Conservation (phyloP, 208 protist genomes). For the Trichomonas gallinae region DNA sequence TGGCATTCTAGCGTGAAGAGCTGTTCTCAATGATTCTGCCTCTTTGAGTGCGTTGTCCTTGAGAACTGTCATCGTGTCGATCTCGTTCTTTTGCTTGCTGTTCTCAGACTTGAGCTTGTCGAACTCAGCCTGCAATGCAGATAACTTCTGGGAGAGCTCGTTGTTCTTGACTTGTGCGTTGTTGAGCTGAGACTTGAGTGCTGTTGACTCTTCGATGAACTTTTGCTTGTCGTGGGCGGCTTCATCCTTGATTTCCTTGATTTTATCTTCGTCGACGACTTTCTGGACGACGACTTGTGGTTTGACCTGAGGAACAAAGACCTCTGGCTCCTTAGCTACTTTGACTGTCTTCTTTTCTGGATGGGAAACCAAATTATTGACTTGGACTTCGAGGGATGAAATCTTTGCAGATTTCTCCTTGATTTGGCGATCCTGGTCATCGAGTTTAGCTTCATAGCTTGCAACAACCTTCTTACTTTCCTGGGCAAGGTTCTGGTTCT, state of each 20-base stretch:
- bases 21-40: not conserved
- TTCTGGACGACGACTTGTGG: not conserved
- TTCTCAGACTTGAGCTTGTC: not conserved
- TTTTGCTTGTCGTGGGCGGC: not conserved
- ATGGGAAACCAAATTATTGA: not conserved
- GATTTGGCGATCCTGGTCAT: not conserved
- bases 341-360: not conserved
- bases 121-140: not conserved
- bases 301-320: not conserved
- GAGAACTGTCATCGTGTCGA: not conserved
- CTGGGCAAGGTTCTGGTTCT: not conserved
- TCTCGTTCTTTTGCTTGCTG: not conserved
- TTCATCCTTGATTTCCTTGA: not conserved
- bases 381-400: not conserved
- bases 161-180: not conserved
- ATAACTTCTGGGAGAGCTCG: not conserved
- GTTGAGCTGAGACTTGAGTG: not conserved
- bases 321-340: not conserved
- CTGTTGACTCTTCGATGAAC: not conserved
- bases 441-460: not conserved
- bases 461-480: not conserved
- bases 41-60: not conserved
- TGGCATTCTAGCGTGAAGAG: not conserved
- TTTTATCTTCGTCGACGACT: not conserved
- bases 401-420: not conserved